Evolutionary conservation across 2,329 filamentous ascomycete genomes (phyloP).

Genomic region (Cladosporium phlei): DNA sequence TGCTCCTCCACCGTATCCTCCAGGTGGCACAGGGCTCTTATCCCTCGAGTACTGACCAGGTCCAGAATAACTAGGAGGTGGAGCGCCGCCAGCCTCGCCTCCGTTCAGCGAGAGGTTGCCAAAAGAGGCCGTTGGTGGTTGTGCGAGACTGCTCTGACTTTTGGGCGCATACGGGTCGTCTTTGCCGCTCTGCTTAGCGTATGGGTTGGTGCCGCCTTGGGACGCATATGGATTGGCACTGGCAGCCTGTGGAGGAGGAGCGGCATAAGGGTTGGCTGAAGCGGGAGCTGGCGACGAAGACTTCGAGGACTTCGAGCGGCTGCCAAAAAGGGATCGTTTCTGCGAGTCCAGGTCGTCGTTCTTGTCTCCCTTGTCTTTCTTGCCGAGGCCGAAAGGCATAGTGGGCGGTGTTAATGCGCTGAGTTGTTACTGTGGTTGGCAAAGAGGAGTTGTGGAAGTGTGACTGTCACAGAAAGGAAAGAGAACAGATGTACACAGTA

Average conservation of each 20-base stretch:
- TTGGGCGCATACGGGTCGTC: constrained; percentile 29
- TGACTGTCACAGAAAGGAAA: not conserved
- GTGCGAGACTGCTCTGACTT: constrained; percentile 22
- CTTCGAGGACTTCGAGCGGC: constrained; percentile 50
- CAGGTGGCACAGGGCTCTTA: constrained; percentile 42
- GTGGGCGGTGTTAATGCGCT: constrained; percentile 8
- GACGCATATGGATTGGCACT: constrained; percentile 22
- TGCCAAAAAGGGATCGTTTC: constrained; percentile 57
- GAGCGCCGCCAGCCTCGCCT: constrained; percentile 24
- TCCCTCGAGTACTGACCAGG: constrained; percentile 30
- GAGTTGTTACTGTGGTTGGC: not conserved
- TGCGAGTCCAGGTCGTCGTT: constrained; percentile 47
- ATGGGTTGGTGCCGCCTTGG: constrained; percentile 32
- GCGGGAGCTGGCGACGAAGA: constrained; percentile 39
- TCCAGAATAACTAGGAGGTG: constrained; percentile 34
- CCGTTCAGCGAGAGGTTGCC: constrained; percentile 26
- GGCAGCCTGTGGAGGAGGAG: constrained; percentile 32
- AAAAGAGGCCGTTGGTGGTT: constrained; percentile 29
- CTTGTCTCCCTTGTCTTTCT: constrained; percentile 46
- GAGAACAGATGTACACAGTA: not conserved
- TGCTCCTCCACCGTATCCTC: constrained; percentile 39
- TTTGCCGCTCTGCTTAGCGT: constrained; percentile 46
- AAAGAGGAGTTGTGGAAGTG: not conserved
- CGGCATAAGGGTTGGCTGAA: constrained; percentile 53
- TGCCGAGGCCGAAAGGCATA: constrained; percentile 45